Conservation (phyloP, 352 stramenopile species). For the Globisporangium iwayamae region DNA sequence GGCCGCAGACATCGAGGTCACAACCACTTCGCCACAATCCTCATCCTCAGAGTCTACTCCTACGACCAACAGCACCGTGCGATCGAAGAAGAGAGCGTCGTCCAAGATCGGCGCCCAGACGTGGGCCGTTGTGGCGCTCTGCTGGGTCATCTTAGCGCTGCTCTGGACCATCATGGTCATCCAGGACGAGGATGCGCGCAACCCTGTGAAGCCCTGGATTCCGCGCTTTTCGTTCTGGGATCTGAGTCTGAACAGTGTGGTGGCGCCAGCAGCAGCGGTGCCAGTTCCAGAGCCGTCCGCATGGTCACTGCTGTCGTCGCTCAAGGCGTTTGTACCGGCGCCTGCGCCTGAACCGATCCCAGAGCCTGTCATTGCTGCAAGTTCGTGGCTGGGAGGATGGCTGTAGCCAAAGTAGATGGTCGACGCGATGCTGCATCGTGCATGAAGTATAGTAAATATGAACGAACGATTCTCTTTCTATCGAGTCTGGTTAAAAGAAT, state of each 20-base stretch:
- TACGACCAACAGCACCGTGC: not conserved
- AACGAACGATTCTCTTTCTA: not conserved
- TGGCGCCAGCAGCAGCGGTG: not conserved
- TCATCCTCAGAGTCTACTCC: not conserved
- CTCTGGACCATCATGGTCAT: conserved; percentile 11
- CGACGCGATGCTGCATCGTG: not conserved
- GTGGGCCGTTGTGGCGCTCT: conserved; percentile 10
- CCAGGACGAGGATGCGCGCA: conserved; percentile 5
- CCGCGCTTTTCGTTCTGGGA: conserved; percentile 10
- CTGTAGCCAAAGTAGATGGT: not conserved
- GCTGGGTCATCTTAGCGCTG: conserved; percentile 10
- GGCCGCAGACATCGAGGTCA: conserved; percentile 6
- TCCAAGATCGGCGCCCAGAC: conserved; percentile 1
- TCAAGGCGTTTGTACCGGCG: conserved; percentile 3
- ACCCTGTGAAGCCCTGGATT: conserved; percentile 6
- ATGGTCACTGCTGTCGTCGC: conserved; percentile 6
- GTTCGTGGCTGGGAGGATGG: conserved; percentile 1
- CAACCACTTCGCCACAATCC: not conserved
- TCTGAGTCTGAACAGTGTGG: not conserved
- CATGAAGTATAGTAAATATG: not conserved
- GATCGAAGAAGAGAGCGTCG: not conserved
- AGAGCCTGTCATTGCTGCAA: not conserved
- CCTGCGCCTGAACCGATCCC: not conserved
- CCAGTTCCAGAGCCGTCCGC: not conserved
- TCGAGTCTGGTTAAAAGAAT: too few species aligned